These are phyloP conservation scores for Stromatinia cepivora DNA, from an alignment of 2,329 filamentous ascomycete species.

Conservation along the genomic window DNA sequence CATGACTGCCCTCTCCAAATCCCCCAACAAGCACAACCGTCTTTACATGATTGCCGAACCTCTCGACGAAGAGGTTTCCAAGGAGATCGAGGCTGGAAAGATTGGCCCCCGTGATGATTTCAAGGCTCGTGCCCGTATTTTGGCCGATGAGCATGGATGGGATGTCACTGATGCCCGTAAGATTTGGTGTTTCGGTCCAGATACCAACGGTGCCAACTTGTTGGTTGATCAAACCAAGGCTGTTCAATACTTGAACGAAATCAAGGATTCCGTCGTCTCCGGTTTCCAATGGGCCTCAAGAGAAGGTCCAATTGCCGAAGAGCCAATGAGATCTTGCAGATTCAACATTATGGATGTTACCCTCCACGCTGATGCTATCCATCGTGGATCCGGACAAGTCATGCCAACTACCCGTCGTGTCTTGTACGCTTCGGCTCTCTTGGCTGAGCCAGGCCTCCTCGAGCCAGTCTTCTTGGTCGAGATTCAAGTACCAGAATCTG, in stretches of 20 bases:
- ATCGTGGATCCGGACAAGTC: constrained; percentile 98
- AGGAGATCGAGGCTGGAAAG: constrained; percentile 88
- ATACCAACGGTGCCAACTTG: constrained; percentile 97
- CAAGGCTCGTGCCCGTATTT: constrained; percentile 94
- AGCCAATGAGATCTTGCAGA: constrained; percentile 95
- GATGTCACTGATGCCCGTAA: constrained; percentile 99
- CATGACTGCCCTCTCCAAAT: constrained; percentile 98
- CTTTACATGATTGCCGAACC: constrained; percentile 93
- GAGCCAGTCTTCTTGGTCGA: constrained; percentile 99
- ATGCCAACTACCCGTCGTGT: constrained; percentile 98
- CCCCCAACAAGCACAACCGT: constrained; percentile 99
- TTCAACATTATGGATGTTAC: constrained; percentile 99
- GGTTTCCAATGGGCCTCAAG: constrained; percentile 99
- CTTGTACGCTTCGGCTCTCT: constrained; percentile 86
- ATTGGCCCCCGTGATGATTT: constrained; percentile 96
- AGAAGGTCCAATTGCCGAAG: constrained; percentile 96
- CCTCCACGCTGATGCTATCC: constrained; percentile 98
- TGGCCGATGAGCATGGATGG: constrained; percentile 98
- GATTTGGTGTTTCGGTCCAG: constrained; percentile 99
- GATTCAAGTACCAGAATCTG: constrained; percentile 97
- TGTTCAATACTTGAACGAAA: constrained; percentile 99
- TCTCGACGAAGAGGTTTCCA: constrained; percentile 85
- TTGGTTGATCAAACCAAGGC: constrained; percentile 99
- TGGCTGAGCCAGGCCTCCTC: constrained; percentile 86
- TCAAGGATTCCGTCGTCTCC: constrained; percentile 99